Base-by-base conservation (phyloP, 768 basidiomycete genomes). In the Tylopilus sp. region DNA sequence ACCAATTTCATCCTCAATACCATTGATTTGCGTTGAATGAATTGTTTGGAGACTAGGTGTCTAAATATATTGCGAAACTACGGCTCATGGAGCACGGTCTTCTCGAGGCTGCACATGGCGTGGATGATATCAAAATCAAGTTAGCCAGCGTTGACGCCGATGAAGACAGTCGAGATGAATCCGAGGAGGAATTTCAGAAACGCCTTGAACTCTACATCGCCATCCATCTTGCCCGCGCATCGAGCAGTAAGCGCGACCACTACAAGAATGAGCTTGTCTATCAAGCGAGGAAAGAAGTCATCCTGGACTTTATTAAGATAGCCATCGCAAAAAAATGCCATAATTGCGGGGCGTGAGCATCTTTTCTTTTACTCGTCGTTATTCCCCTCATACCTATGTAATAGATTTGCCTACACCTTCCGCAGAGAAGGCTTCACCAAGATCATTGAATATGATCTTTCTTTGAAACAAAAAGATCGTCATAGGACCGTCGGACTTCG, bases 371-470 rank as follows among this genome's bases (percentile, higher is more conserved):
- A 26, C 21, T 17, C n/a, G 23, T 21, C 18, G 45, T 55, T 48
- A 41, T 21, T 18, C 31, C 36, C n/a, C 31, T 60, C 36, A 59
- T 20, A 35, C 8, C 56, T 4, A 40, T 43, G n/a, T 35, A 13
- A 33, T 44, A 95, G 92, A 25, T 70, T 79, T 58, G 84, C 80
- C 3, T 94, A 91, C 66, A 91, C 93, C 0, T 92, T 89, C 71
- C 86, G 95, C 47, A 98, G 92, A 69, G 97, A 99, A 64, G 92
- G 91, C 0, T 78, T 89, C 68, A 91, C 88, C 45, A 98, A 98
- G 72, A 79, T 99, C 49, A 86, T 98, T 64, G 94, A 98, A 72
- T 91, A 91, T 63, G 94, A 95, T 60, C 78, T 98, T 28, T 76
- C 90, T 6, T 45, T 68, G 2, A 95, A 93, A 69, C 85, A 92